Evolutionary conservation across 108 stramenopile species (phyloP).

Genomic region (Aurantiochytrium sp.): DNA sequence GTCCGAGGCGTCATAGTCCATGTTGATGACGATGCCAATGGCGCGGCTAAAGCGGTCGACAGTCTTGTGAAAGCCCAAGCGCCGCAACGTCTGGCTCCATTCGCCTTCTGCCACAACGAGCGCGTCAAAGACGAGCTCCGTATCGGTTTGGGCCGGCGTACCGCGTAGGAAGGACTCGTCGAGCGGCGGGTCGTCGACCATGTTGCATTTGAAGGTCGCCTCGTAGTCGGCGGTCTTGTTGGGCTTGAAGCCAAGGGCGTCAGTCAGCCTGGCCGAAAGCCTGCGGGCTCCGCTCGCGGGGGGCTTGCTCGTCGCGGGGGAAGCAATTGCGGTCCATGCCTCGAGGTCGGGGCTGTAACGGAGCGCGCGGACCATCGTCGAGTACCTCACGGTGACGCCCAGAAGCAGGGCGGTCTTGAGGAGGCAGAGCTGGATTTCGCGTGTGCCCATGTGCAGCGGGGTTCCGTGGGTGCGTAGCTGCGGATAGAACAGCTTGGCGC

Average conservation of each 20-base stretch:
- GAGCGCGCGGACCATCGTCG: background rate
- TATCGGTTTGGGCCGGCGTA: background rate
- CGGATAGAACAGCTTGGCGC: background rate
- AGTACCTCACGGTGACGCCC: background rate
- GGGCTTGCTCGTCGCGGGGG: background rate
- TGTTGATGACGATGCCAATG: background rate
- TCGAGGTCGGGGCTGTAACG: background rate
- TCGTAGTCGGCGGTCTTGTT: background rate
- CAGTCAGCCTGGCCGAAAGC: background rate
- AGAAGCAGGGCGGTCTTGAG: background rate
- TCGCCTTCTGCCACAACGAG: background rate
- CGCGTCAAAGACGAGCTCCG: background rate
- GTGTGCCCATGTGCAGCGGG: background rate
- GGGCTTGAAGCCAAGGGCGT: background rate
- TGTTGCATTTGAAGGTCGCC: constrained; percentile 2
- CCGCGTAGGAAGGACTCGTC: background rate
- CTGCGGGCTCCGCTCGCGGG: background rate
- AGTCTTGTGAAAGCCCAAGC: background rate
- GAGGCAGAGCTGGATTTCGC: background rate
- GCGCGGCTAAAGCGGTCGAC: background rate
- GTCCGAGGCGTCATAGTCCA: background rate
- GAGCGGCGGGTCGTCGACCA: background rate
- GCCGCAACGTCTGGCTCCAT: background rate
- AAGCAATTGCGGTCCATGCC: background rate
- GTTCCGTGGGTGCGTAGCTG: background rate